Conservation (phyloP, 2,329 filamentous ascomycete species). For the Fusarium ambrosium region DNA sequence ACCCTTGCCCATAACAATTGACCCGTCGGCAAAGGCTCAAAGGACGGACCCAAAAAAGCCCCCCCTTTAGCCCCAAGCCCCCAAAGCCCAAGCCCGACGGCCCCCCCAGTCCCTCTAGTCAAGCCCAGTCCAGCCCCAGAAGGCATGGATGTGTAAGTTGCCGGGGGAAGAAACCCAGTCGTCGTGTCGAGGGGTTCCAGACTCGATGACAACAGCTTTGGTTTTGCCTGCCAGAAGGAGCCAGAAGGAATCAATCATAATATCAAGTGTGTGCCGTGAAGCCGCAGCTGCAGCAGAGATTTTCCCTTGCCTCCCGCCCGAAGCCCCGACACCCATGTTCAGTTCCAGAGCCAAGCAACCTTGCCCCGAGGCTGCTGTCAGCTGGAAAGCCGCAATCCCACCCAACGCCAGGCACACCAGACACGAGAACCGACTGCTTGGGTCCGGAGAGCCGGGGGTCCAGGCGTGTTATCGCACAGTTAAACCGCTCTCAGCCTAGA, state of each 20-base stretch:
- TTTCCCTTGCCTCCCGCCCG: background rate
- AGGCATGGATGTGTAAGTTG: constrained; percentile 38
- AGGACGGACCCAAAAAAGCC: constrained; percentile 1
- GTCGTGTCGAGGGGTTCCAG: constrained; percentile 19
- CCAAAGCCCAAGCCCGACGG: constrained; percentile 11
- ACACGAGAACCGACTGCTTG: constrained; percentile 45
- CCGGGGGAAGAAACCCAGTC: constrained; percentile 21
- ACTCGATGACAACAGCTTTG: constrained; percentile 18
- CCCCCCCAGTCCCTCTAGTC: background rate
- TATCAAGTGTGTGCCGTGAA: background rate
- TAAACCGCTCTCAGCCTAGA: constrained; percentile 40
- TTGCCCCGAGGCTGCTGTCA: background rate
- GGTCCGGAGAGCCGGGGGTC: constrained; percentile 41
- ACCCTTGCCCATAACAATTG: background rate
- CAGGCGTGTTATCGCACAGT: constrained; percentile 31
- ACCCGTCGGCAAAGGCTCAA: background rate
- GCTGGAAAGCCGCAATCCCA: constrained; percentile 18
- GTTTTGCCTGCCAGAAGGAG: constrained; percentile 1
- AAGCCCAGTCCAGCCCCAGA: background rate
- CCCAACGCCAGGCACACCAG: constrained; percentile 19
- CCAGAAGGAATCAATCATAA: background rate
- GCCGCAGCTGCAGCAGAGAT: background rate
- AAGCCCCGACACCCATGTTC: background rate
- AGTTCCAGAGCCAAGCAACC: background rate
- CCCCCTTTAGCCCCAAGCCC: background rate